Evolutionary conservation across 176 grass and related monocot genomes (phyloP).

Genomic region (Themeda triandra): DNA sequence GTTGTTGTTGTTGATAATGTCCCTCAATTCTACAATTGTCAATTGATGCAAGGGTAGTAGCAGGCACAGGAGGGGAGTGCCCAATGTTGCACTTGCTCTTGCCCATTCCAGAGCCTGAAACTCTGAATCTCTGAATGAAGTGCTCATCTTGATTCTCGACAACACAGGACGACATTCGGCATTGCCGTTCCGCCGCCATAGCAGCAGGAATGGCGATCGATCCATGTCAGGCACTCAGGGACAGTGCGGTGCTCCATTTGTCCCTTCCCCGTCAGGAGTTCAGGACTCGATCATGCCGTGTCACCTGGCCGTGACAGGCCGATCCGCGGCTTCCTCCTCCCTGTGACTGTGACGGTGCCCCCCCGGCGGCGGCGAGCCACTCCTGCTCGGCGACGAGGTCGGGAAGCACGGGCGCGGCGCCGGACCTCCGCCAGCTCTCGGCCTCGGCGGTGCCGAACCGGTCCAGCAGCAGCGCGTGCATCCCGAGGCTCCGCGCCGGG

Average conservation of each 20-base stretch:
- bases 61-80: too few relatives aligned
- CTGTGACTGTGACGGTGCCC: background rate
- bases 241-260: background rate
- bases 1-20: background rate
- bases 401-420: constrained; percentile 66
- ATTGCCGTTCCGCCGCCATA: too few relatives aligned
- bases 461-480: constrained; percentile 75
- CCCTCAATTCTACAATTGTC: too few relatives aligned
- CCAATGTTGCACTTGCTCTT: too few relatives aligned
- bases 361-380: constrained; percentile 51
- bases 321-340: background rate
- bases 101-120: too few relatives aligned
- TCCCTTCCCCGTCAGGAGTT: background rate
- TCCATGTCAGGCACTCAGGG: background rate
- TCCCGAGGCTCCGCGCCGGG: constrained; percentile 56
- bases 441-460: constrained; percentile 73
- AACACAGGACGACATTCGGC: too few relatives aligned
- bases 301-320: background rate
- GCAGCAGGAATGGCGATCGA: background rate
- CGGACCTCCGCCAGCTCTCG: constrained; percentile 48
- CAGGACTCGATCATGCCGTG: background rate
- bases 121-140: too few relatives aligned
- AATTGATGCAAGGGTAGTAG: too few relatives aligned
- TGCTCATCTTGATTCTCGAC: background rate
- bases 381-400: constrained; percentile 59